Evolutionary conservation across 2,329 filamentous ascomycete genomes (phyloP).

Genomic region (Colletotrichum sp.): DNA sequence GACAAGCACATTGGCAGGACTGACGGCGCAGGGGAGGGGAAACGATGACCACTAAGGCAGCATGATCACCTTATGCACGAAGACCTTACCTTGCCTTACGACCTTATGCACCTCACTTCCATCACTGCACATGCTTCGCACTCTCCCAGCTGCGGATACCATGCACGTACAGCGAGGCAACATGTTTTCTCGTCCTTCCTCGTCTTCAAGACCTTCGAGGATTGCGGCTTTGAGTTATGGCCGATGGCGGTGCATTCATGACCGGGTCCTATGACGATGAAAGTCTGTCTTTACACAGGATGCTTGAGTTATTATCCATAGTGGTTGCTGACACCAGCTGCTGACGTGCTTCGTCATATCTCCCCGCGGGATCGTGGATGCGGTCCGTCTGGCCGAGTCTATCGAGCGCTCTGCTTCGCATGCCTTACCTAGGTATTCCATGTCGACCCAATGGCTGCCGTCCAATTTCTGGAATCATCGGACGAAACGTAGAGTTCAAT

Average conservation of each 20-base stretch:
- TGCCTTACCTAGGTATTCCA: neutral
- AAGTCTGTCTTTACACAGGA: neutral
- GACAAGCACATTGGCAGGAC: neutral
- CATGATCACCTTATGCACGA: conserved; percentile 2
- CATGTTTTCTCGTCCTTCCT: neutral
- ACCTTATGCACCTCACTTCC: neutral
- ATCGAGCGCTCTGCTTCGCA: neutral
- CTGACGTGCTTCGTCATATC: neutral
- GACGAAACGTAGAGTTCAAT: neutral
- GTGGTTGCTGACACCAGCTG: neutral
- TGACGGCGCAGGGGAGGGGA: neutral
- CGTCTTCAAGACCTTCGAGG: neutral
- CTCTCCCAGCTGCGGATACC: neutral
- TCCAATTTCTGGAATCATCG: neutral
- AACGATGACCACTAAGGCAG: neutral
- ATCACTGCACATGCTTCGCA: neutral
- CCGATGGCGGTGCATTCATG: neutral
- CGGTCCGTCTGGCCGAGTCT: neutral
- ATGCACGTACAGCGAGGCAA: neutral
- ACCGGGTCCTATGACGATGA: neutral
- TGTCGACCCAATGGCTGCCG: neutral
- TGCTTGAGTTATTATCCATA: neutral
- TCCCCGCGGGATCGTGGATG: neutral
- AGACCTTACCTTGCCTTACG: conserved; percentile 6
- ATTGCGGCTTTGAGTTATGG: neutral